Percentiles rank a stretch among this genome's conserved stretches.
Evolutionary conservation across 345 rosid genomes (phyloP).

Genomic region (Dipteronia dyeriana): DNA sequence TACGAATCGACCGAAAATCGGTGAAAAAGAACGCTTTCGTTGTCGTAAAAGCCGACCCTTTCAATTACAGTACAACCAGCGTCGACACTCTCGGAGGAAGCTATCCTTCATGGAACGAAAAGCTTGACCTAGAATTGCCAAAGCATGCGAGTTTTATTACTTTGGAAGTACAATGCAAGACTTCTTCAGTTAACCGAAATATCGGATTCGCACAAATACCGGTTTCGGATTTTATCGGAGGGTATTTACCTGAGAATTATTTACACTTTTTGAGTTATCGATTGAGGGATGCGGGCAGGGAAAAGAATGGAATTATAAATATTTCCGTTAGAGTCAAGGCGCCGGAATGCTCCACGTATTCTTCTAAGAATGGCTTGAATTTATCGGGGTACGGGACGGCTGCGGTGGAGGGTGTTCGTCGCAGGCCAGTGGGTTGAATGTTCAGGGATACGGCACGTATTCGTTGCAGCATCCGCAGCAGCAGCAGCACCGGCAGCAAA

Average conservation of each 20-base stretch:
- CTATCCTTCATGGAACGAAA: conserved; percentile 60
- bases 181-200: conserved; percentile 29
- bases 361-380: not conserved
- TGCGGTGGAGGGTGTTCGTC: not conserved
- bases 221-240: conserved; percentile 56
- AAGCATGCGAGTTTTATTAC: conserved; percentile 31
- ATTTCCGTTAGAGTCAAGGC: conserved; percentile 55
- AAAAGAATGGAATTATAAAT: conserved; percentile 58
- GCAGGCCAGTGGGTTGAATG: not conserved
- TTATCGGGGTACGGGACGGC: not conserved
- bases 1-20: conserved; percentile 40
- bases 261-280: conserved; percentile 74
- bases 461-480: not conserved
- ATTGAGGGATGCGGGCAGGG: conserved; percentile 45
- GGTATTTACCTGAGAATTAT: conserved; percentile 46
- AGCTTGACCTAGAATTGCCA: conserved; percentile 46
- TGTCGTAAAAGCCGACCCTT: conserved; percentile 30
- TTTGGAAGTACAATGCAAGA: conserved; percentile 44
- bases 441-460: not conserved
- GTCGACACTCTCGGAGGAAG: conserved; percentile 42
- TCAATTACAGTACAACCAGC: conserved; percentile 12
- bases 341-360: not conserved
- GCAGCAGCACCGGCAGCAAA: not conserved
- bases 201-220: conserved; percentile 55
- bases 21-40: conserved; percentile 44